phyloP scores from a whole-genome alignment of 2,329 filamentous ascomycete genomes.

The Colletotrichum phormii region DNA sequence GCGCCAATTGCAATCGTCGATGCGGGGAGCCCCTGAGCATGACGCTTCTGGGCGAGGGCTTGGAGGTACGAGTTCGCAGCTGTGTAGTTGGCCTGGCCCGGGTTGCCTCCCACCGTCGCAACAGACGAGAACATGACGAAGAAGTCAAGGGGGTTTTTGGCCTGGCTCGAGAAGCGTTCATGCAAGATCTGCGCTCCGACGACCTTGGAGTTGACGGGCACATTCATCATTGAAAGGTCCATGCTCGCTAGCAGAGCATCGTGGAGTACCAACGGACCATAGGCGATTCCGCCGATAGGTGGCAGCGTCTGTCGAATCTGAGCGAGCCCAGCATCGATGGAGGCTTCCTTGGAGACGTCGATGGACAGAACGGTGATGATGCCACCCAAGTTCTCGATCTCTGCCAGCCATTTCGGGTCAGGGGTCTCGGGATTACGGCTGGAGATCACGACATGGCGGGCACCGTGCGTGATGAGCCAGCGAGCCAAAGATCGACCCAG shows the following conservation, averaged over 20 bases:
- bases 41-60: slow-evolving; percentile 48
- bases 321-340: slow-evolving; percentile 35
- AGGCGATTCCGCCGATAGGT: slow-evolving; percentile 53
- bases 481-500: slow-evolving; percentile 48
- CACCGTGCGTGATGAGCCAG: slow-evolving; percentile 50
- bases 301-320: slow-evolving; percentile 41
- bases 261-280: slow-evolving; percentile 57
- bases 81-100: slow-evolving; percentile 56
- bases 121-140: slow-evolving; percentile 51
- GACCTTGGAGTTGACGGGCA: slow-evolving; percentile 49
- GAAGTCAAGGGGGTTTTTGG: slow-evolving; percentile 45
- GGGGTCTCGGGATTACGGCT: slow-evolving; percentile 47
- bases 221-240: slow-evolving; percentile 40
- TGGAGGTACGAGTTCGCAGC: slow-evolving; percentile 58
- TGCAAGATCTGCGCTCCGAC: slow-evolving; percentile 46
- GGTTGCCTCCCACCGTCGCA: slow-evolving; percentile 42
- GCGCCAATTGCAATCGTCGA: slow-evolving; percentile 51
- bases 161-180: slow-evolving; percentile 40
- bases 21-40: slow-evolving; percentile 49
- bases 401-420: slow-evolving; percentile 13
- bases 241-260: slow-evolving; percentile 48
- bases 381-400: slow-evolving; percentile 18
- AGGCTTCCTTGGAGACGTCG: slow-evolving; percentile 15
- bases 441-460: slow-evolving; percentile 47
- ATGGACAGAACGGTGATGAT: slow-evolving; percentile 3